phyloP scores from a whole-genome alignment of 441 rosid genomes.

The Arabidopsis hybrid region DNA sequence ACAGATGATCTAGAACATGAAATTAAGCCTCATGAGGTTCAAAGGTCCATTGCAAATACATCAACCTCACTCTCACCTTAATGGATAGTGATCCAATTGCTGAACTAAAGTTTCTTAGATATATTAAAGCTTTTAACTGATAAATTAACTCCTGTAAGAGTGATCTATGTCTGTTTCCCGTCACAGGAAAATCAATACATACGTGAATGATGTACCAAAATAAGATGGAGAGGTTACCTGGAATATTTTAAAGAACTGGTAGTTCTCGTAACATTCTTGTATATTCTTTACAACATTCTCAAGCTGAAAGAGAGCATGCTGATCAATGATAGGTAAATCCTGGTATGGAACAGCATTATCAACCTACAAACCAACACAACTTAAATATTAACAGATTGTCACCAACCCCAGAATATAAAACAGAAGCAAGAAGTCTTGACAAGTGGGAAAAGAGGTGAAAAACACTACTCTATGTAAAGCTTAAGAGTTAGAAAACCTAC shows the following conservation, averaged over 20 bases:
- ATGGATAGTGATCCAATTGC: constrained; percentile 18
- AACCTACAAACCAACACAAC: constrained; percentile 57
- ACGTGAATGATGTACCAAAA: no score
- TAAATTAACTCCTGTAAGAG: constrained; percentile 4
- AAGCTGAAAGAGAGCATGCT: constrained; percentile 86
- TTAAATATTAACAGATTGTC: constrained; percentile 4
- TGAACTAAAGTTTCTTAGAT: constrained; percentile 10
- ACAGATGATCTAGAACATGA: constrained; percentile 21
- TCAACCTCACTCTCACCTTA: constrained; percentile 18
- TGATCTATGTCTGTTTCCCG: background rate
- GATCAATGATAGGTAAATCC: constrained; percentile 92
- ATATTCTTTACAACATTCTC: constrained; percentile 80
- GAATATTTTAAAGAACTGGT: constrained; percentile 92
- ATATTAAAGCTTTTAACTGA: background rate
- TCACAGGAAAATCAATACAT: background rate
- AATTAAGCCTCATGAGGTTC: constrained; percentile 19
- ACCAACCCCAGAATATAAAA: background rate
- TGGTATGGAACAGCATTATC: constrained; percentile 73
- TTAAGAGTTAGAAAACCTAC: constrained; percentile 53
- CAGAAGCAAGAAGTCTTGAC: constrained; percentile 12
- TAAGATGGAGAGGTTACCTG: constrained; percentile 60
- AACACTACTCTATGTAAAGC: constrained; percentile 21
- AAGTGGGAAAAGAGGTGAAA: background rate
- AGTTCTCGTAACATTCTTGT: constrained; percentile 78
- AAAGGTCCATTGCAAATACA: constrained; percentile 8